Evolutionary conservation across 208 protist species (phyloP).

Genomic region (Leishmania tarentolae): DNA sequence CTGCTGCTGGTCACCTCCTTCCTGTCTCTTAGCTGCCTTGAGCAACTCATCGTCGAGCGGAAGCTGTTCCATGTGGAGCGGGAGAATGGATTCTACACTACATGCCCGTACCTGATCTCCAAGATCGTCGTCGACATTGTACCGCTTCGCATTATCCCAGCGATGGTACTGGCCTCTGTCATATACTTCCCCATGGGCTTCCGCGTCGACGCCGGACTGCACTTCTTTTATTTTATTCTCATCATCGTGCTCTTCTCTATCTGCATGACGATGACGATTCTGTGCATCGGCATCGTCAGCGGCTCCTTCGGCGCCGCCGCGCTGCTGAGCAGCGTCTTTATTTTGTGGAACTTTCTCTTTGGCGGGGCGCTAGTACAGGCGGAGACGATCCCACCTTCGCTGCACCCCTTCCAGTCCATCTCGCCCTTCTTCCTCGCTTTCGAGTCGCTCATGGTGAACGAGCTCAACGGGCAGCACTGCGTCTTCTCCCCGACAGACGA

Average conservation of each 20-base stretch:
- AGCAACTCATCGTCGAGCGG: slow-evolving; percentile 88
- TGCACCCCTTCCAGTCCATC: slow-evolving; percentile 66
- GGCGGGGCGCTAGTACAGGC: slow-evolving; percentile 88
- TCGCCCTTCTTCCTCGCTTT: slow-evolving; percentile 93
- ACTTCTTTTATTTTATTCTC: slow-evolving; percentile 90
- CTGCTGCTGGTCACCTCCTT: slow-evolving; percentile 87
- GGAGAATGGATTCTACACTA: slow-evolving; percentile 88
- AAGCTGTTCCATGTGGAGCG: slow-evolving; percentile 89
- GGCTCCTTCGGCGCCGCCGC: slow-evolving; percentile 81
- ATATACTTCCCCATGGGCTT: slow-evolving; percentile 94
- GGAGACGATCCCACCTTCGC: slow-evolving; percentile 69
- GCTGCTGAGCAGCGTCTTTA: slow-evolving; percentile 85
- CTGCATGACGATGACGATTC: slow-evolving; percentile 73
- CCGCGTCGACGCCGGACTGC: slow-evolving; percentile 69
- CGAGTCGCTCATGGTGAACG: slow-evolving; percentile 92
- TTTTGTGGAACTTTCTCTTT: slow-evolving; percentile 94
- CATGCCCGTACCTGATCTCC: slow-evolving; percentile 87
- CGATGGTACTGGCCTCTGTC: slow-evolving; percentile 80
- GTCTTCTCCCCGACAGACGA: slow-evolving; percentile 83
- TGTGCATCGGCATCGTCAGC: slow-evolving; percentile 84
- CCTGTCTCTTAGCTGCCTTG: slow-evolving; percentile 84
- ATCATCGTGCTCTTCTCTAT: slow-evolving; percentile 87
- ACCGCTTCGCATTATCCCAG: slow-evolving; percentile 83
- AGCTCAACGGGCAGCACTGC: slow-evolving; percentile 85
- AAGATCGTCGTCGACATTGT: slow-evolving; percentile 92